phyloP scores from a whole-genome alignment of 768 basidiomycete species.

The Phylloporus sp. region DNA sequence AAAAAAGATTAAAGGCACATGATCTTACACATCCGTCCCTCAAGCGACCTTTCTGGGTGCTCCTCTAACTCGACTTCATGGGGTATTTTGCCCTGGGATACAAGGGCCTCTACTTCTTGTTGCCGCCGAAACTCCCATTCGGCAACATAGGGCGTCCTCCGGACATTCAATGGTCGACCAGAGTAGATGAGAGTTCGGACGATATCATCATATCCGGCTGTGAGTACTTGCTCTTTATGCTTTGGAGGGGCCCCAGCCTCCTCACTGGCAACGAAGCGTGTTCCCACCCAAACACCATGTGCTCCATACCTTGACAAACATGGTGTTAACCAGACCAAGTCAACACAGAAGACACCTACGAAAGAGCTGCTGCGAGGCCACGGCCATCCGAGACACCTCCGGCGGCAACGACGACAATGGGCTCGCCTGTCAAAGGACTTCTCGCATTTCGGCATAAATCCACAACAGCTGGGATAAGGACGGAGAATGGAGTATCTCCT shows the following conservation, averaged over 20 bases:
- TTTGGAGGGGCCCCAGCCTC: slow-evolving; percentile 75
- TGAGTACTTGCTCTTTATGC: slow-evolving; percentile 66
- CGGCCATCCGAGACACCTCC: slow-evolving; percentile 84
- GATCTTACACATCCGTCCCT: slow-evolving; percentile 56
- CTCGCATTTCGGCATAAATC: slow-evolving; percentile 68
- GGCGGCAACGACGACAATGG: slow-evolving; percentile 75
- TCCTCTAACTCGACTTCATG: slow-evolving; percentile 68
- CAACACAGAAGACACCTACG: slow-evolving; percentile 37
- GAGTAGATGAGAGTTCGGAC: slow-evolving; percentile 69
- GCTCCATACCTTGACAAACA: slow-evolving; percentile 61
- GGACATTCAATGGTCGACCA: slow-evolving; percentile 79
- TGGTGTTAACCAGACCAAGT: background rate
- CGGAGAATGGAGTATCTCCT: slow-evolving; percentile 74
- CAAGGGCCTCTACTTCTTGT: slow-evolving; percentile 54
- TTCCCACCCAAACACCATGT: slow-evolving; percentile 84
- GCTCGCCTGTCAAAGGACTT: slow-evolving; percentile 75
- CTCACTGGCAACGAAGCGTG: slow-evolving; percentile 77
- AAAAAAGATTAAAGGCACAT: background rate
- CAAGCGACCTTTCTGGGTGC: slow-evolving; percentile 62
- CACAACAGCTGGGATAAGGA: slow-evolving; percentile 79
- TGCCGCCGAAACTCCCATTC: slow-evolving; percentile 69
- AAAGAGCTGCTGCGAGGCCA: slow-evolving; percentile 70
- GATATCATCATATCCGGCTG: slow-evolving; percentile 74
- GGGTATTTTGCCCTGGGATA: slow-evolving; percentile 66
- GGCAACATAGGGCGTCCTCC: slow-evolving; percentile 72